A percentile compares a stretch with the other conserved stretches of the same genome.
phyloP scores from a whole-genome alignment of 2,329 filamentous ascomycete species.

The Knufia petricola region DNA sequence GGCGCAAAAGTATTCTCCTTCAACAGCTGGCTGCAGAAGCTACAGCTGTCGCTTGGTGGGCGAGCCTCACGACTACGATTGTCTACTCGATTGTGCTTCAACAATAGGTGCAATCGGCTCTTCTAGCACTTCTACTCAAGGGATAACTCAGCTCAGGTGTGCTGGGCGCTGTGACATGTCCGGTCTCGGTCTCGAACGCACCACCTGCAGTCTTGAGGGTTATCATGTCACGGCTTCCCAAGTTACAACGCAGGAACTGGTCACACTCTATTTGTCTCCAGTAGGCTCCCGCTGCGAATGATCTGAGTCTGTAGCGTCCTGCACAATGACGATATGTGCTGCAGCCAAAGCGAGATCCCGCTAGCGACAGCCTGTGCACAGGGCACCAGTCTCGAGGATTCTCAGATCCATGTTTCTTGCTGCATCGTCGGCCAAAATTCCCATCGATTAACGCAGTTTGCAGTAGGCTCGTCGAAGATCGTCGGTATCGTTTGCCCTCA shows the following conservation, averaged over 20 bases:
- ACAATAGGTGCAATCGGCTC: not conserved
- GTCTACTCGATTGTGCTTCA: too few species aligned
- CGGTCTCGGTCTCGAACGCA: constrained; percentile 56
- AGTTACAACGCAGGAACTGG: constrained; percentile 11
- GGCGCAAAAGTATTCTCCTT: too few species aligned
- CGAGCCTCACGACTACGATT: too few species aligned
- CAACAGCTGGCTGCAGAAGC: too few species aligned
- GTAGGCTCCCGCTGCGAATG: constrained; percentile 24
- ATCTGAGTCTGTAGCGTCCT: constrained; percentile 23
- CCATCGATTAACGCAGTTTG: constrained; percentile 13
- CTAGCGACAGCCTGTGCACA: constrained; percentile 18
- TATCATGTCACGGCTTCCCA: constrained; percentile 19
- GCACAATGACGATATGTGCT: constrained; percentile 21
- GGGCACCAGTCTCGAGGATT: constrained; percentile 21
- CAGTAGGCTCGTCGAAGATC: constrained; percentile 22
- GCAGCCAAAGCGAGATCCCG: constrained; percentile 23
- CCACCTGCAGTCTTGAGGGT: constrained; percentile 21
- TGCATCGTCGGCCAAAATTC: constrained; percentile 23
- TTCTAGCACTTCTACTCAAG: constrained; percentile 2
- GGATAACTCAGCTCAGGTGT: constrained; percentile 50
- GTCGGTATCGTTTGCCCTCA: constrained; percentile 22
- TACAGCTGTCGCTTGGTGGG: too few species aligned
- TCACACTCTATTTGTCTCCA: constrained; percentile 19
- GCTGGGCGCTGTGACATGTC: constrained; percentile 51
- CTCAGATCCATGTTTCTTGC: constrained; percentile 23